phyloP scores from a whole-genome alignment of 805 yeast genomes.

The Ogataea henricii region DNA sequence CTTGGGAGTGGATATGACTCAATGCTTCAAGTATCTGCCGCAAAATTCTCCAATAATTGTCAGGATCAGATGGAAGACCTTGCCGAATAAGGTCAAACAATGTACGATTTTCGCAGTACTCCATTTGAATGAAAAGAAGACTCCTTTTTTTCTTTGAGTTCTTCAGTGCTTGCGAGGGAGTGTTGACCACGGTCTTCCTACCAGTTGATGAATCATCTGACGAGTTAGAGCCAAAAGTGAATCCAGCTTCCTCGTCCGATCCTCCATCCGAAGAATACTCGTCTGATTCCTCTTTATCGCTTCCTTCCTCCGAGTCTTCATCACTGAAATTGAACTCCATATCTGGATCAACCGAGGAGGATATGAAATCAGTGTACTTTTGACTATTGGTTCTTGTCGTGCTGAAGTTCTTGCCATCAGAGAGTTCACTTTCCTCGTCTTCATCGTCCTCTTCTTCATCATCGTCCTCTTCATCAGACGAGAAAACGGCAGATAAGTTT shows the following conservation, averaged over 20 bases:
- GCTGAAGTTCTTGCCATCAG: conserved; percentile 18
- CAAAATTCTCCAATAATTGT: conserved; percentile 87
- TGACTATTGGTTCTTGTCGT: conserved; percentile 35
- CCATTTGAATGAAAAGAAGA: conserved; percentile 95
- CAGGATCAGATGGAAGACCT: conserved; percentile 67
- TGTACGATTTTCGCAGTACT: conserved; percentile 95
- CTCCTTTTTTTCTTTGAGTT: conserved; percentile 45
- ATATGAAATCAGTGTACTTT: conserved; percentile 63
- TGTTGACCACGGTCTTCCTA: conserved; percentile 8
- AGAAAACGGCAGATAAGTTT: conserved; percentile 31
- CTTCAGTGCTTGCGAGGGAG: conserved; percentile 9
- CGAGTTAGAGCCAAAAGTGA: conserved; percentile 29
- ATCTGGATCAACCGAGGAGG: conserved; percentile 60
- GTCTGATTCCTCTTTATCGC: conserved; percentile 21
- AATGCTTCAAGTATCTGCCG: conserved; percentile 89
- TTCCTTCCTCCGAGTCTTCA: conserved; percentile 23
- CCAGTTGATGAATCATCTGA: conserved; percentile 4
- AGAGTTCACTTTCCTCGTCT: conserved; percentile 31
- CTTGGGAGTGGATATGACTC: conserved; percentile 87
- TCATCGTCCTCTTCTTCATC: conserved; percentile 30
- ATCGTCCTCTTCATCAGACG: conserved; percentile 25
- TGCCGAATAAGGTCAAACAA: conserved; percentile 78
- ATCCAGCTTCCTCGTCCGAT: conserved; percentile 25
- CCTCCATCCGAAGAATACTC: conserved; percentile 30
- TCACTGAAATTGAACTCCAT: conserved; percentile 56